These are phyloP conservation scores for Neonectria neomacrospora DNA, from an alignment of 2,329 filamentous ascomycete species.

Conservation along the genomic window DNA sequence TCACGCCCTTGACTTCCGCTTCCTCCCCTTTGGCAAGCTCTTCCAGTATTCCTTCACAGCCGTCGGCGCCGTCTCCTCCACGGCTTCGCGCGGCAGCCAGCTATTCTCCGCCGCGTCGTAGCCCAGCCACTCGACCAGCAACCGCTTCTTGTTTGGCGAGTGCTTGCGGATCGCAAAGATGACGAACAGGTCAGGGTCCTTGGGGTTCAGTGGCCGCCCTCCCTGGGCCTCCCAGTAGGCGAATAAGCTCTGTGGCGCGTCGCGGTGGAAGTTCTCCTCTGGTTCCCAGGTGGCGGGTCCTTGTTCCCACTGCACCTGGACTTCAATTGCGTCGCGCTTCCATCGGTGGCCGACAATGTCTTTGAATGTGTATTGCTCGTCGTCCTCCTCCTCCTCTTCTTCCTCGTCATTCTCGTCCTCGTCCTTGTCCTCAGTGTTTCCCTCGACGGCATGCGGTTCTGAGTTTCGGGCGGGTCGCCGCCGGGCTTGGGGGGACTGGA, in stretches of 20 bases:
- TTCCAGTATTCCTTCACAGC: conserved; percentile 46
- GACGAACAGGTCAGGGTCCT: conserved; percentile 46
- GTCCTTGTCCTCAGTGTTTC: not conserved
- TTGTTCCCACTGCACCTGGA: conserved; percentile 48
- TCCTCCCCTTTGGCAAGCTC: conserved; percentile 26
- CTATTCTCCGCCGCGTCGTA: conserved; percentile 44
- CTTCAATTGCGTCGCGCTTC: conserved; percentile 43
- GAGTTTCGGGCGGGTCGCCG: conserved; percentile 13
- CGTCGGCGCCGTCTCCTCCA: conserved; percentile 44
- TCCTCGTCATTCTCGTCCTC: conserved; percentile 8
- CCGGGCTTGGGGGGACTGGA: conserved; percentile 17
- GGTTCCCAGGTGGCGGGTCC: conserved; percentile 49
- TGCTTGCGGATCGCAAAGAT: conserved; percentile 50
- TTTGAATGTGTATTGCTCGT: conserved; percentile 35
- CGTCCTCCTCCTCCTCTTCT: conserved; percentile 20
- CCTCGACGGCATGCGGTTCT: not conserved
- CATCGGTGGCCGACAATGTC: conserved; percentile 46
- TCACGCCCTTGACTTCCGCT: conserved; percentile 8
- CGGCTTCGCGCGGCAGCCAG: conserved; percentile 44
- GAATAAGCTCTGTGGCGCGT: conserved; percentile 47
- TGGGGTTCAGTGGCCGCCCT: conserved; percentile 49
- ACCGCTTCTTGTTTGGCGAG: conserved; percentile 40
- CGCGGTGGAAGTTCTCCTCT: conserved; percentile 48
- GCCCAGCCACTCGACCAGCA: conserved; percentile 53
- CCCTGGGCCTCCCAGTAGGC: conserved; percentile 47